phyloP scores from a whole-genome alignment of 768 basidiomycete species.

The Termitomyces sp. region DNA sequence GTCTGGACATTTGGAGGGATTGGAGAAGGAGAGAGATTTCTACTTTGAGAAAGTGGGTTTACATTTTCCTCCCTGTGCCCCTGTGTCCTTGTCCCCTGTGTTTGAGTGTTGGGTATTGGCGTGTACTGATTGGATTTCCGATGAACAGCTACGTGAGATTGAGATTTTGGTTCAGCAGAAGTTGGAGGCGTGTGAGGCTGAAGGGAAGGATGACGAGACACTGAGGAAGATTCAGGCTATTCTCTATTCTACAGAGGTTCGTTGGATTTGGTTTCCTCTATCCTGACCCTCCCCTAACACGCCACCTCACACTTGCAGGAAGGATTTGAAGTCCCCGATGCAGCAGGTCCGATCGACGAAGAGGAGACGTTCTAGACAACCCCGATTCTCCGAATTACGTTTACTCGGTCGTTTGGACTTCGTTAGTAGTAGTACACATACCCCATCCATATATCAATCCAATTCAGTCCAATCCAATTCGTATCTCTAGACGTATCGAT shows the following conservation, averaged over 20 bases:
- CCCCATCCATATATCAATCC: background rate
- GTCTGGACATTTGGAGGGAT: conserved; percentile 76
- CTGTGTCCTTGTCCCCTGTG: background rate
- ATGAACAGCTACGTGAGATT: conserved; percentile 82
- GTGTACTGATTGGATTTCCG: background rate
- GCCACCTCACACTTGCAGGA: conserved; percentile 49
- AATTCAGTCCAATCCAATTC: background rate
- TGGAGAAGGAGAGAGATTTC: conserved; percentile 98
- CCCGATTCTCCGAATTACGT: background rate
- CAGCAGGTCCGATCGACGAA: conserved; percentile 54
- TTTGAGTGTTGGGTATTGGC: background rate
- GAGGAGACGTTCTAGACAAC: conserved; percentile 70
- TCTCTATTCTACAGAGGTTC: conserved; percentile 91
- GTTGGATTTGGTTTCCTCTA: background rate
- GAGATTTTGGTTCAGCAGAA: conserved; percentile 91
- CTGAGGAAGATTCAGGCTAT: conserved; percentile 87
- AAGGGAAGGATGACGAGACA: conserved; percentile 56
- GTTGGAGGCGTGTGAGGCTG: conserved; percentile 56
- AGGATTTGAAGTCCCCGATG: conserved; percentile 89
- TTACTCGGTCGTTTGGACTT: background rate
- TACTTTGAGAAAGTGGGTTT: conserved; percentile 91
- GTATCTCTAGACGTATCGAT: background rate
- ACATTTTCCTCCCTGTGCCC: background rate
- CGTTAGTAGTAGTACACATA: background rate
- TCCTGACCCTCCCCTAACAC: background rate